Base-by-base conservation (phyloP, 78 protist species). In the Protostelium mycophagum region DNA sequence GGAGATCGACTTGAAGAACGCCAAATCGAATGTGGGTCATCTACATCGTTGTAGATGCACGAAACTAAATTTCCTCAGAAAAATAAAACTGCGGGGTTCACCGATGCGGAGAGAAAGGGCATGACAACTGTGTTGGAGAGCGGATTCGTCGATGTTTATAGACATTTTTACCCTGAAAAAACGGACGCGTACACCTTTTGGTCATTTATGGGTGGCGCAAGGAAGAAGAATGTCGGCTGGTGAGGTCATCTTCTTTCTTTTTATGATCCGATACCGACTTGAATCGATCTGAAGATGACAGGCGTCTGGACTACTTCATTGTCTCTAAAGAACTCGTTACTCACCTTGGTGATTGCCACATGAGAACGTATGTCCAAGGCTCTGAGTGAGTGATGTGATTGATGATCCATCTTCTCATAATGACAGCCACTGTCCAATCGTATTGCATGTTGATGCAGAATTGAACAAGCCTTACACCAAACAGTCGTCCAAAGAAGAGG, bases 1-100 rank as follows among this genome's bases (percentile, higher is more conserved):
- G 35, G 95, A 93, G 85, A 92, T 93, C 28, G 96, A 95, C 87
- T 86, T 95, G 25, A 85, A 85, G 36, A 92, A 93, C 31, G 96
- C 96, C 38, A 93, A 92, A 39, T 38, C 94, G 0, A 94, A 94
- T 84, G 87, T 88, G 73, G 1, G 86, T 31, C 37, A 25, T 16
- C 1, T 35, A 28, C 38, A 1, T n/a, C 63, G 5, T 87, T 35
- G 38, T 28, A 34, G 35, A 23, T 35, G 34, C 28, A 85, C 63
- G 83, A 1, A 36, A 34, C 31, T 73, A 38, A 29, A 38, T 29
- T 63, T 1, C 28, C 34, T 36, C 88, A 91, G 36, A 88, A 9
- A 63, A 91, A 51, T 83, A 87, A 87, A 36, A 87, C 96, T 0
- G 95, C 96, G 16, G 96, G 96, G 35, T 95, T 95, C 35, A 95